Evolutionary conservation across 2,329 filamentous ascomycete species (phyloP).

Genomic region (Penicillium brasilianum): DNA sequence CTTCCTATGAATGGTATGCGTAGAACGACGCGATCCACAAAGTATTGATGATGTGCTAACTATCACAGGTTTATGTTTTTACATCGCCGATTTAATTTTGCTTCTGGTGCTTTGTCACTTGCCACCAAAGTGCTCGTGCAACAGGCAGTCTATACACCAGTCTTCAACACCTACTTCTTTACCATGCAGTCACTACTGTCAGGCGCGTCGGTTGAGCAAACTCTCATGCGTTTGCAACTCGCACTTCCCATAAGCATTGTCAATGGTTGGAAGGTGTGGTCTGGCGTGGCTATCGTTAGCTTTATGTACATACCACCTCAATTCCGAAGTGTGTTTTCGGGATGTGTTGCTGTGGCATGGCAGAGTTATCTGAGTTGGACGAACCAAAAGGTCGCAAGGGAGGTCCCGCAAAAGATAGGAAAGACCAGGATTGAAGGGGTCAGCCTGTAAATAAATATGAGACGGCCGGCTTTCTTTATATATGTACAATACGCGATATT

Average conservation of each 20-base stretch:
- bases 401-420: not conserved
- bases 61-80: not conserved
- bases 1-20: not conserved
- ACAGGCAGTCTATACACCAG: not conserved
- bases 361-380: slow-evolving; percentile 1
- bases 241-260: not conserved
- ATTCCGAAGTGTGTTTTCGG: not conserved
- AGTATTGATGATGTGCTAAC: not conserved
- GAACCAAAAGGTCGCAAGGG: not conserved
- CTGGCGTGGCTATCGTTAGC: not conserved
- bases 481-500: too few relatives aligned
- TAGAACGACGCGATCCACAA: not conserved
- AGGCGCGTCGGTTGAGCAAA: not conserved
- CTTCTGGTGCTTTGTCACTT: not conserved
- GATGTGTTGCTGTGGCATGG: not conserved
- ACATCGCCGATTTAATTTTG: not conserved
- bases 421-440: not conserved
- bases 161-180: not conserved
- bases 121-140: not conserved
- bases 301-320: not conserved
- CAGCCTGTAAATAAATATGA: not conserved
- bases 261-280: not conserved
- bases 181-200: not conserved
- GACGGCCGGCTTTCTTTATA: too few relatives aligned
- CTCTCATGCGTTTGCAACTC: not conserved